Evolutionary conservation across 1,284 basidiomycete species (phyloP).

Genomic region (Trichosporon faecale): DNA sequence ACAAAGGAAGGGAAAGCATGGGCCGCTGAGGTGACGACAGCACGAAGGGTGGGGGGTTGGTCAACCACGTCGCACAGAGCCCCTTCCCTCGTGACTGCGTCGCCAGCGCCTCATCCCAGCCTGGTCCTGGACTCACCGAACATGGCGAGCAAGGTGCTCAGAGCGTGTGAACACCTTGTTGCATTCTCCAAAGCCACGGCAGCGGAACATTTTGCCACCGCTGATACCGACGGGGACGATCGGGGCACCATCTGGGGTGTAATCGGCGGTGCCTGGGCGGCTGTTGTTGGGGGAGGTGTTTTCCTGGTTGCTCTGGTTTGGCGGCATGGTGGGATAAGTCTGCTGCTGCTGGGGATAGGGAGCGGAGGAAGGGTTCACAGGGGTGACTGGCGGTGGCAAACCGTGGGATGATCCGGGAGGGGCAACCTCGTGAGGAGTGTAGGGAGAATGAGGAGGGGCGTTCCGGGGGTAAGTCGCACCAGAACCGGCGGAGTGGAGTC

Average conservation of each 20-base stretch:
- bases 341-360: constrained; percentile 37
- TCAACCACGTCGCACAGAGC: neutral
- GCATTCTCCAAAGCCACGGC: constrained; percentile 90
- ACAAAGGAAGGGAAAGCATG: neutral
- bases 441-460: constrained; percentile 32
- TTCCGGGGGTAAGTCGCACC: constrained; percentile 27
- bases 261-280: constrained; percentile 16
- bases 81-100: neutral
- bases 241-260: constrained; percentile 42
- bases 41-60: neutral
- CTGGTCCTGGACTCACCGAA: constrained; percentile 61
- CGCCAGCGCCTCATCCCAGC: neutral
- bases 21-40: neutral
- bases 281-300: constrained; percentile 16
- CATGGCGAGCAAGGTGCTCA: constrained; percentile 92
- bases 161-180: constrained; percentile 92
- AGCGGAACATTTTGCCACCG: constrained; percentile 82
- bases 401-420: constrained; percentile 42
- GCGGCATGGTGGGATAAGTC: constrained; percentile 32
- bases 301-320: constrained; percentile 23
- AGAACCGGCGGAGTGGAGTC: constrained; percentile 37
- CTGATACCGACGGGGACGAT: constrained; percentile 51
- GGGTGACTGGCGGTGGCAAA: constrained; percentile 41
- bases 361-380: constrained; percentile 32
- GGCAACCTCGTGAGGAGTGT: constrained; percentile 28